Base-by-base conservation (phyloP, 208 protist genomes). In the Leishmania gerbilli region DNA sequence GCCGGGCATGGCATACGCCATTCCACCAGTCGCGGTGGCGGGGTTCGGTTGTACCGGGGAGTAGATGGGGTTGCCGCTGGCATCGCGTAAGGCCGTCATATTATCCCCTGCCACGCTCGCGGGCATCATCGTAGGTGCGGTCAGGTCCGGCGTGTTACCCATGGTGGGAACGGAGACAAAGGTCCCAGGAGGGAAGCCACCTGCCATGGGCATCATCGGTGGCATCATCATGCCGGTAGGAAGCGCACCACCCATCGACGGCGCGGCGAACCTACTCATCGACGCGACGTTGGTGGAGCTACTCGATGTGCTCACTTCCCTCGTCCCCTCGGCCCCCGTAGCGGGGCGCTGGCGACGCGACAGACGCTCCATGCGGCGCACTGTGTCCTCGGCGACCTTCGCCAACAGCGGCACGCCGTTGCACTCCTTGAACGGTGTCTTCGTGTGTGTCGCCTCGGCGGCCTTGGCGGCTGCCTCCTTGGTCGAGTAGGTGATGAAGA, bases 381-480 rank as follows among this genome's bases (percentile, higher is more conserved):
- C 79, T 71, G 84, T 92, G 82, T 94, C 90, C 84, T 95, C 92
- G 2, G 92, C 92, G 17, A 95, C 90, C 82, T 95, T 95, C 15
- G 92, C 90, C 58, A 95, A 84, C 58, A 95, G 84, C 56, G 92
- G 92, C 17, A 94, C 83, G 24, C 88, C 90, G 45, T 91, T 80
- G 79, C 92, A 95, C 58, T 93, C 85, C 31, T 82, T 75, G 69
- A 95, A 95, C 3, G 92, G 90, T 15, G 74, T 85, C 69, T 81
- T 92, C 17, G 85, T 90, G 86, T 95, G 92, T 51, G 90, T 94
- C 42, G 84, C 84, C 79, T 83, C 84, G 24, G 90, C 92, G 4
- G 92, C 92, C 49, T 62, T 55, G 1, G 87, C 87, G 3, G 92
- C 92, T 0, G 86, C 86, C 79, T 93, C 89, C 77, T 91, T 92